Evolutionary conservation across 768 basidiomycete genomes (phyloP), one percentile per base, ranked within the genome.

Genomic region (Gymnopilus dilepis): DNA sequence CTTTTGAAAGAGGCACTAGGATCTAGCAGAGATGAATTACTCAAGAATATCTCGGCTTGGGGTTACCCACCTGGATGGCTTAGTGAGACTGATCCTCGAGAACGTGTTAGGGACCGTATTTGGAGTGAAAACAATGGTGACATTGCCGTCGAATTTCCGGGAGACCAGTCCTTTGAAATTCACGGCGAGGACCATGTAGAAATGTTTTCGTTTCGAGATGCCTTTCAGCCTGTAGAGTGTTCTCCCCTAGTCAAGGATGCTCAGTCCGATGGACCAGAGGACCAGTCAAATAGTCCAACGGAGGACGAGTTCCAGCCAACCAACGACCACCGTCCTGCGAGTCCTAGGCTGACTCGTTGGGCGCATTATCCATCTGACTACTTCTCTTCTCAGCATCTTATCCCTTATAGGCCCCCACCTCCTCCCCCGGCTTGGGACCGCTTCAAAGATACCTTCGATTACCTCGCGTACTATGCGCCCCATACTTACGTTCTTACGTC

Each of bases 31-130:
- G 80, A 77, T 4, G 78, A 82, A 31, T 90, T 88, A 86, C 78
- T 91, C 41, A 77, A 69, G 43, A 85, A 86, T 47, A 92, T 93
- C 70, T 77, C 85, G 26, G 66, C 76, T 38, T 91, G 89, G 89
- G 91, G 91, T 0, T 93, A 92, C 69, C 91, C 91, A n/a, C 81
- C 79, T 13, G 91, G 91, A 0, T 93, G 90, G 89, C 69, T 81
- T 21, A 72, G 77, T 50, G 62, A 63, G 11, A 65, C 56, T 52
- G 86, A 92, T 69, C 91, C 91, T 6, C 80, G 79, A 58, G 77
- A 84, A 22, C 67, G 71, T 52, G 79, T 87, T 53, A 76, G 76
- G 60, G 71, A 72, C 37, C 77, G 80, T 26, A 88, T 92, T 37
- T 68, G 80, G 68, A 70, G 73, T 59, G 79, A 78, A 43, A 67